phyloP scores from a whole-genome alignment of 208 protist genomes.

The Perkinsela sp. region DNA sequence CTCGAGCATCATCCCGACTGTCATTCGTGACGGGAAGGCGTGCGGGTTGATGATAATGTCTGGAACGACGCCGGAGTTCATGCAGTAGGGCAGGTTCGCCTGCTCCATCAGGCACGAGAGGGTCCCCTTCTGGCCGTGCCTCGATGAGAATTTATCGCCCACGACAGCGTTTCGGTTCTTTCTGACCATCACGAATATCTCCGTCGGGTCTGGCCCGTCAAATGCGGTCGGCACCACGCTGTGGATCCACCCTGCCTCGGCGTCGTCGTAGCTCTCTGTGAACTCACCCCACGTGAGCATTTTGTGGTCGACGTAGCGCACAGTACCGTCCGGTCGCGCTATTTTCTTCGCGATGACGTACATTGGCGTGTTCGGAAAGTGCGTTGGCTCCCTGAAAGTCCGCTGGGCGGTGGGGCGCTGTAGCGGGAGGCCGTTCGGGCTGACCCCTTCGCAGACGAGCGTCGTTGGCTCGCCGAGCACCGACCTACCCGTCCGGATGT shows the following conservation, averaged over 20 bases:
- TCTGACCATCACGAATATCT: conserved; percentile 45
- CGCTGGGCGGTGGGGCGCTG: conserved; percentile 25
- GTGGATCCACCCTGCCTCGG: conserved; percentile 59
- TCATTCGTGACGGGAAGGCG: conserved; percentile 99
- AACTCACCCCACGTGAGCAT: conserved; percentile 48
- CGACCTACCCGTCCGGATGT: conserved; percentile 5
- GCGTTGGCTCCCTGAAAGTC: conserved; percentile 8
- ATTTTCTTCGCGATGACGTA: conserved; percentile 50
- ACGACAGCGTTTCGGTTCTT: conserved; percentile 80
- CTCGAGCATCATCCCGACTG: conserved; percentile 96
- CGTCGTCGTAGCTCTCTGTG: conserved; percentile 20
- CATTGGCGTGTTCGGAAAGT: conserved; percentile 26
- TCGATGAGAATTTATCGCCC: conserved; percentile 98
- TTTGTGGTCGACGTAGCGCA: conserved; percentile 48
- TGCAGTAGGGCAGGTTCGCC: conserved; percentile 76
- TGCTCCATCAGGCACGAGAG: conserved; percentile 71
- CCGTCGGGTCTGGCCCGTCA: conserved; percentile 39
- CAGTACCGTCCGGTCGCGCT: conserved; percentile 20
- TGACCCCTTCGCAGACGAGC: conserved; percentile 22
- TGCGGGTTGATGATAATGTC: conserved; percentile 99
- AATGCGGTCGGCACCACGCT: conserved; percentile 49
- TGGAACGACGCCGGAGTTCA: conserved; percentile 74
- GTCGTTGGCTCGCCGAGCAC: conserved; percentile 19
- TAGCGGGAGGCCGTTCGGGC: conserved; percentile 33
- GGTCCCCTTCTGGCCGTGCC: conserved; percentile 98